Conservation (phyloP, 805 yeast genomes). For the Hanseniaspora jakobsenii region DNA sequence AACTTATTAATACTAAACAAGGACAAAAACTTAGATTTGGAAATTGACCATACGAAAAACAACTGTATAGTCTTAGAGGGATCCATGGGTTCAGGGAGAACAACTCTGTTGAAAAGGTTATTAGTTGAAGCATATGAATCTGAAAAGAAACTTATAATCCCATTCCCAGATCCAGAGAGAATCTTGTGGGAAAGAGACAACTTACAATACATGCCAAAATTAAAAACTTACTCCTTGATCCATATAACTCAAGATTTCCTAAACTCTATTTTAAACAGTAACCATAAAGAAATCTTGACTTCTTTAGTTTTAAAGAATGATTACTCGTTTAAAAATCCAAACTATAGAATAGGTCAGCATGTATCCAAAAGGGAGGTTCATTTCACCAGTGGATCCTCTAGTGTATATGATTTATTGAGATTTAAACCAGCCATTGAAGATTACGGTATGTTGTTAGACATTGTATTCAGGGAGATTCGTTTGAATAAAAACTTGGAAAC, state of each 20-base stretch:
- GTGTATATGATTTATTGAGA: slow-evolving; percentile 36
- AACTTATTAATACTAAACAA: slow-evolving; percentile 7
- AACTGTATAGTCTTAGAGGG: slow-evolving; percentile 33
- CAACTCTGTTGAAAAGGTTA: slow-evolving; percentile 41
- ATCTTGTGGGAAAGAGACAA: slow-evolving; percentile 55
- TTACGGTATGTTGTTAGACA: slow-evolving; percentile 5
- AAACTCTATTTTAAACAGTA: slow-evolving; percentile 38
- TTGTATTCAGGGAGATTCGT: not conserved
- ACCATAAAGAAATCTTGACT: slow-evolving; percentile 30
- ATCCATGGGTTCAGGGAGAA: slow-evolving; percentile 67
- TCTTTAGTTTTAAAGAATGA: not conserved
- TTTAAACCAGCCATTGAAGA: slow-evolving; percentile 13
- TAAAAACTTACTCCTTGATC: slow-evolving; percentile 65
- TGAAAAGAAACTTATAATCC: slow-evolving; percentile 46
- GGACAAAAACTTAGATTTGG: not conserved
- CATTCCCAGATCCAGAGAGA: slow-evolving; percentile 48
- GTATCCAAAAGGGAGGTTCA: slow-evolving; percentile 22
- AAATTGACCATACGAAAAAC: not conserved
- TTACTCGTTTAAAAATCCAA: slow-evolving; percentile 4
- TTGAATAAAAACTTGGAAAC: not conserved
- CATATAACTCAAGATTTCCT: slow-evolving; percentile 33
- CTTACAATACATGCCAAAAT: slow-evolving; percentile 32
- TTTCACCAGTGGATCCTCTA: slow-evolving; percentile 24
- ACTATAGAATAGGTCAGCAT: slow-evolving; percentile 29
- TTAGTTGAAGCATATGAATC: slow-evolving; percentile 35